Conservation (phyloP, 768 basidiomycete species). For the Royoungia palumana region DNA sequence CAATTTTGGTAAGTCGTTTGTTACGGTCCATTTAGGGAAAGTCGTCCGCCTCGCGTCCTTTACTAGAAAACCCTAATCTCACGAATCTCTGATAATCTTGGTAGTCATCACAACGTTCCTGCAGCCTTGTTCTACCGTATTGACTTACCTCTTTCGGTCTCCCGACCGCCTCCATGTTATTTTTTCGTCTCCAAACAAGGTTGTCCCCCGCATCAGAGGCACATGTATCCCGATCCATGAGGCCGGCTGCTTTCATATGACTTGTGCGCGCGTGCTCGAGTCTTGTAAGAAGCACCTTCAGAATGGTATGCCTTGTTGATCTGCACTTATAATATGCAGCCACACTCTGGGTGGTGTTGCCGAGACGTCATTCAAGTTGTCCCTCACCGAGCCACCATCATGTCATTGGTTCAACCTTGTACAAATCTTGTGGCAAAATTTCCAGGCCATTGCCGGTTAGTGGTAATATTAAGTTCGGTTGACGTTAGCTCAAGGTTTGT, state of each 20-base stretch:
- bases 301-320: slow-evolving; percentile 25
- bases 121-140: slow-evolving; percentile 30
- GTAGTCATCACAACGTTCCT: slow-evolving; percentile 31
- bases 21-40: slow-evolving; percentile 31
- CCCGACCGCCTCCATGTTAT: not conserved
- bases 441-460: not conserved
- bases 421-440: not conserved
- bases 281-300: slow-evolving; percentile 18
- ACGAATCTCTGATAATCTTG: slow-evolving; percentile 8
- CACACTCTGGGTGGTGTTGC: slow-evolving; percentile 7
- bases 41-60: slow-evolving; percentile 10
- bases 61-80: slow-evolving; percentile 22
- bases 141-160: slow-evolving; percentile 12
- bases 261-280: slow-evolving; percentile 23
- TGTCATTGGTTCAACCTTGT: not conserved
- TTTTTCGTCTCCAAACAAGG: slow-evolving; percentile 14
- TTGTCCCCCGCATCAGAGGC: slow-evolving; percentile 15
- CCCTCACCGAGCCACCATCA: too few relatives aligned
- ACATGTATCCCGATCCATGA: slow-evolving; percentile 16
- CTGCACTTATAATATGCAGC: slow-evolving; percentile 1
- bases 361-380: not conserved
- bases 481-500: slow-evolving; percentile 11
- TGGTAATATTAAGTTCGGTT: not conserved
- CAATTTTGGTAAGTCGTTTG: slow-evolving; percentile 36
- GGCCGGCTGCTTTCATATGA: slow-evolving; percentile 13